Evolutionary conservation across 78 protist species (phyloP).

Genomic region (Tieghemostelium lacteum): DNA sequence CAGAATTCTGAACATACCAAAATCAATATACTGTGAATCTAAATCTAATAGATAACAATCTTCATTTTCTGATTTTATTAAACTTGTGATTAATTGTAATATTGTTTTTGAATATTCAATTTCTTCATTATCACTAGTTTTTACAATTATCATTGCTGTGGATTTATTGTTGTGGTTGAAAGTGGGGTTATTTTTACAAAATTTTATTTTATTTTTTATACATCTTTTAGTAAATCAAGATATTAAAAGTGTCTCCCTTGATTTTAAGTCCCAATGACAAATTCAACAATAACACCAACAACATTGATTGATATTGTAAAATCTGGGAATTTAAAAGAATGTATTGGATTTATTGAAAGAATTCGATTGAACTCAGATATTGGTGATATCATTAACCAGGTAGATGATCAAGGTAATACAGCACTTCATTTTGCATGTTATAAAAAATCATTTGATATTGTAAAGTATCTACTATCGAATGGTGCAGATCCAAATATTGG

Average conservation of each 20-base stretch:
- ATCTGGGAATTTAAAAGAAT: constrained; percentile 52
- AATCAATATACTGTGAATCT: constrained; percentile 36
- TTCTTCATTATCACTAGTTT: constrained; percentile 4
- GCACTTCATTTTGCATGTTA: constrained; percentile 82
- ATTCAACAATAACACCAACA: no score
- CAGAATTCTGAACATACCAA: neutral
- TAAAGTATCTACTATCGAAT: constrained; percentile 63
- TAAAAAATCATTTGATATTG: constrained; percentile 66
- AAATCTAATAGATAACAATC: constrained; percentile 1
- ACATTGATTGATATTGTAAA: neutral
- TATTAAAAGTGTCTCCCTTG: no score
- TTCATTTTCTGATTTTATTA: neutral
- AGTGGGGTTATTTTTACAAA: neutral
- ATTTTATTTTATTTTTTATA: neutral
- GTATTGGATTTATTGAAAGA: constrained; percentile 43
- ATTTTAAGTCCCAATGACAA: no score
- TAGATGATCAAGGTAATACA: constrained; percentile 77
- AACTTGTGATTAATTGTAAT: neutral
- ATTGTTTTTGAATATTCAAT: neutral
- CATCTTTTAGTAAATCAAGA: neutral
- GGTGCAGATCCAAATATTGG: constrained; percentile 70
- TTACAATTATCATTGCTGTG: neutral
- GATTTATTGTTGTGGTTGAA: neutral
- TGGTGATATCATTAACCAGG: neutral
- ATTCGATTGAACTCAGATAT: constrained; percentile 21